phyloP scores from a whole-genome alignment of 805 yeast species.

The Torulaspora indica region DNA sequence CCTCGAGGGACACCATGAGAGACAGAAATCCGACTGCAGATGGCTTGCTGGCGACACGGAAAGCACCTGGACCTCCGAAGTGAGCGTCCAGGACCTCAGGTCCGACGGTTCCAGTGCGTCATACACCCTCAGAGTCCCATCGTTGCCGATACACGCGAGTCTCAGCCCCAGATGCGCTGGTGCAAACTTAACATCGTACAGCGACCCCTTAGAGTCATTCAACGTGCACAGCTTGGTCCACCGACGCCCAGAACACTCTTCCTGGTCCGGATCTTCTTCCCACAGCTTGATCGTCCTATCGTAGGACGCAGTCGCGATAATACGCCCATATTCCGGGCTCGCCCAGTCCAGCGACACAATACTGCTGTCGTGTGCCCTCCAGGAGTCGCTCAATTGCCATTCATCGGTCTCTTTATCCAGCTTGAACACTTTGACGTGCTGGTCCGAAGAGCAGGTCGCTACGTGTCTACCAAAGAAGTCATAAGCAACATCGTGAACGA shows the following conservation, averaged over 20 bases:
- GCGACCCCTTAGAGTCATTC: slow-evolving; percentile 83
- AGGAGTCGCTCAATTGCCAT: slow-evolving; percentile 83
- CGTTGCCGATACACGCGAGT: slow-evolving; percentile 83
- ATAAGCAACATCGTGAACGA: slow-evolving; percentile 83
- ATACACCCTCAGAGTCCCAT: slow-evolving; percentile 78
- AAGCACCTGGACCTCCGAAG: slow-evolving; percentile 64
- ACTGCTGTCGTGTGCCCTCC: slow-evolving; percentile 94
- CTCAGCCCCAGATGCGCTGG: slow-evolving; percentile 79
- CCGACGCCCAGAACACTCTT: slow-evolving; percentile 70
- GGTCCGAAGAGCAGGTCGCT: slow-evolving; percentile 95
- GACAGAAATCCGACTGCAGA: slow-evolving; percentile 76
- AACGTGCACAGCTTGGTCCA: slow-evolving; percentile 75
- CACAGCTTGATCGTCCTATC: slow-evolving; percentile 86
- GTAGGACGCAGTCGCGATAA: slow-evolving; percentile 82
- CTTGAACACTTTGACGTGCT: slow-evolving; percentile 85
- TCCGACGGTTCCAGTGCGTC: slow-evolving; percentile 90
- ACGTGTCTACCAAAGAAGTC: slow-evolving; percentile 89
- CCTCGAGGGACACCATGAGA: slow-evolving; percentile 88
- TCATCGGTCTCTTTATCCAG: slow-evolving; percentile 57
- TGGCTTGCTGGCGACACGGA: slow-evolving; percentile 71
- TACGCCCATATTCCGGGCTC: slow-evolving; percentile 85
- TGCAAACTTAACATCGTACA: slow-evolving; percentile 86
- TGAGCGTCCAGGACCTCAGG: slow-evolving; percentile 71
- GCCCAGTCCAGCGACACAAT: slow-evolving; percentile 87
- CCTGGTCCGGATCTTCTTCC: slow-evolving; percentile 83